Conservation (phyloP, 345 rosid species). For the Syzygium aqueum region DNA sequence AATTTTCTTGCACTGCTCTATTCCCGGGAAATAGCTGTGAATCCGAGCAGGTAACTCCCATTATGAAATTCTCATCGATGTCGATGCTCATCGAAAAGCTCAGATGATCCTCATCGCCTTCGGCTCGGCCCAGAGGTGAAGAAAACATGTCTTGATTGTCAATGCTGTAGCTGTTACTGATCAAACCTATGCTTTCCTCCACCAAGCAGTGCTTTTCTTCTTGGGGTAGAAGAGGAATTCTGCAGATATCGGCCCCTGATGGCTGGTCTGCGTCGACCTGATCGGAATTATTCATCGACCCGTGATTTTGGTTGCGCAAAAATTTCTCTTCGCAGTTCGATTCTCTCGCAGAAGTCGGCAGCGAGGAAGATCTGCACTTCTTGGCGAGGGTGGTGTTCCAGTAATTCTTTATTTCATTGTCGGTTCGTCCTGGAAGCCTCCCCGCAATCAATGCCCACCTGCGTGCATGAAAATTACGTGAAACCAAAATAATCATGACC, state of each 20-base stretch:
- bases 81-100: not conserved
- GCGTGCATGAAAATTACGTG: not conserved
- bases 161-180: not conserved
- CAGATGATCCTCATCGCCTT: not conserved
- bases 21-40: not conserved
- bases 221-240: not conserved
- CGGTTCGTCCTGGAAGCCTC: not conserved
- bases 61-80: not conserved
- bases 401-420: slow-evolving; percentile 5
- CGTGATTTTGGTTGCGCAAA: not conserved
- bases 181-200: not conserved
- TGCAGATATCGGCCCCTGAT: not conserved
- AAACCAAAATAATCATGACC: not conserved
- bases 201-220: not conserved
- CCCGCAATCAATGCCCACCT: slow-evolving; percentile 8
- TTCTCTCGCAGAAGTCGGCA: not conserved
- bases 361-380: not conserved
- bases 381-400: not conserved
- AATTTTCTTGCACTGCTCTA: not conserved
- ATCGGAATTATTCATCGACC: not conserved
- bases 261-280: not conserved
- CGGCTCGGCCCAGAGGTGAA: not conserved
- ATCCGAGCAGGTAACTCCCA: not conserved
- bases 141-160: not conserved
- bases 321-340: not conserved